Percentiles rank a stretch among this genome's conserved stretches.
Evolutionary conservation across 1,284 basidiomycete species (phyloP).

Genomic region (Tilletia caries): DNA sequence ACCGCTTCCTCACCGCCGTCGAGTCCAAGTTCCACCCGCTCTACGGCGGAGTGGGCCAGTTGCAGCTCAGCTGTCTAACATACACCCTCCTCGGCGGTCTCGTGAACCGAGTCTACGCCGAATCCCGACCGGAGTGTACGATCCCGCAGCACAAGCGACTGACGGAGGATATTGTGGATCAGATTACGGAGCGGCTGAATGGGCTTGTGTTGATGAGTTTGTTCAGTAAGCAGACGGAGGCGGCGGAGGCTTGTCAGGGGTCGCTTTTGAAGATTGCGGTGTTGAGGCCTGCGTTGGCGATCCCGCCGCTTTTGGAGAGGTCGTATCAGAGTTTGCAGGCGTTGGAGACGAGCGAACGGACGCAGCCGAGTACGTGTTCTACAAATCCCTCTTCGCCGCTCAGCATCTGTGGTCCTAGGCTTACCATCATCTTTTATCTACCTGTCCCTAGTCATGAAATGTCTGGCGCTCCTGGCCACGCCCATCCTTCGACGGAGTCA

Average conservation of each 20-base stretch:
- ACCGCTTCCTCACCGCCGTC: constrained; percentile 82
- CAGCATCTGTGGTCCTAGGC: neutral
- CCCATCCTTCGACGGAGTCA: constrained; percentile 73
- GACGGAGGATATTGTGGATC: constrained; percentile 59
- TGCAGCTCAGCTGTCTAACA: constrained; percentile 75
- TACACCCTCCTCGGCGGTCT: constrained; percentile 81
- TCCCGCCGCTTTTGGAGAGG: constrained; percentile 87
- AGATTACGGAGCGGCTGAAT: constrained; percentile 57
- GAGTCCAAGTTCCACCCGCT: constrained; percentile 86
- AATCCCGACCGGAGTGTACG: constrained; percentile 73
- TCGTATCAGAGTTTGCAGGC: constrained; percentile 84
- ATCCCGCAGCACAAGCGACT: constrained; percentile 74
- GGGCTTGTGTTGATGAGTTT: constrained; percentile 62
- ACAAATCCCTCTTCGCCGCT: no score
- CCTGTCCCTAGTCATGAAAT: constrained; percentile 65
- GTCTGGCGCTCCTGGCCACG: constrained; percentile 73
- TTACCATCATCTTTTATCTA: neutral
- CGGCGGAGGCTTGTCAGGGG: neutral
- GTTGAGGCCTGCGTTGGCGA: constrained; percentile 61
- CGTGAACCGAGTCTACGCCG: constrained; percentile 59
- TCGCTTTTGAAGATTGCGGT: neutral
- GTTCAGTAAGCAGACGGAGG: constrained; percentile 74
- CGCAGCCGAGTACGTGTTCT: constrained; percentile 14
- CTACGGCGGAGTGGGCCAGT: constrained; percentile 50
- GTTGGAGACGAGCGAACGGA: constrained; percentile 57